A percentile compares a stretch with the other conserved stretches of the same genome.
Evolutionary conservation across 371 early-diverging fungal species (phyloP).

Genomic region (Actinomucor elegans): DNA sequence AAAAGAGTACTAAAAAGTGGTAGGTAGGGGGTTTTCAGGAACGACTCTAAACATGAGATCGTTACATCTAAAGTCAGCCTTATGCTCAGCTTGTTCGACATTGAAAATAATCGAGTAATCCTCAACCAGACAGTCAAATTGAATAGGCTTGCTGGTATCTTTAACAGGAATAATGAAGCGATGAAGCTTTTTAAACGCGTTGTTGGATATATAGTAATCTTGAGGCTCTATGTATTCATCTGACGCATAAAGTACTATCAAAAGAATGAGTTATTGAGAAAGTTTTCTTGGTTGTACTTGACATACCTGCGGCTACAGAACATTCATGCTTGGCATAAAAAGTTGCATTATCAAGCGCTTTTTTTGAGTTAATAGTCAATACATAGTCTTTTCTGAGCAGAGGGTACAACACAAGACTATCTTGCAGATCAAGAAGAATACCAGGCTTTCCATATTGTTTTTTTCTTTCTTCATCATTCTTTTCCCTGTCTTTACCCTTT

Average conservation of each 20-base stretch:
- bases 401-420: not conserved
- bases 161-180: not conserved
- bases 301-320: not conserved
- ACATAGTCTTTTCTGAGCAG: not conserved
- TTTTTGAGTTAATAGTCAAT: too few relatives aligned
- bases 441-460: too few relatives aligned
- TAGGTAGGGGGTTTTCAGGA: too few relatives aligned
- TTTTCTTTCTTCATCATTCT: not conserved
- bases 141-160: not conserved
- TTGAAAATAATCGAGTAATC: not conserved
- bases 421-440: not conserved
- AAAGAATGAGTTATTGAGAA: not conserved
- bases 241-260: not conserved
- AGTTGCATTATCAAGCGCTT: too few relatives aligned
- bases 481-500: not conserved
- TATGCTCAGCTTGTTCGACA: not conserved
- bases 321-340: not conserved
- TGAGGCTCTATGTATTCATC: not conserved
- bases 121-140: not conserved
- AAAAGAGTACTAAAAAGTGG: too few relatives aligned
- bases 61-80: not conserved
- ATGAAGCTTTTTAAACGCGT: not conserved
- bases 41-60: conserved; percentile 1
- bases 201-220: not conserved
- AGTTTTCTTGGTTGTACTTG: not conserved